Percentiles rank a stretch among this genome's conserved stretches.
These are phyloP conservation scores for Rhododendron vialii DNA, from an alignment of 148 eudicot species.

Conservation along the genomic window DNA sequence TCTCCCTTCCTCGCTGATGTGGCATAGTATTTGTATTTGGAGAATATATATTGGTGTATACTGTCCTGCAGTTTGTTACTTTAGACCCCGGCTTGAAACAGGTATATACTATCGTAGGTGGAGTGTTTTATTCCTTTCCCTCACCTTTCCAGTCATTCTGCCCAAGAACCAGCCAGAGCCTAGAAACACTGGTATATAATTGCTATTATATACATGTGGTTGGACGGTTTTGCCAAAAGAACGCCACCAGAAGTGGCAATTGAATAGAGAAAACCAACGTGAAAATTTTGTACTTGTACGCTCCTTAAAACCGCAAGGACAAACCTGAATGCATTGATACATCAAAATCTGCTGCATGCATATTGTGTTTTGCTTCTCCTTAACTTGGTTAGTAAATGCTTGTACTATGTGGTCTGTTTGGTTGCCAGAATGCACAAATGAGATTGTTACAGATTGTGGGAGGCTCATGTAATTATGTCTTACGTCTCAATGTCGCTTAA, in stretches of 20 bases:
- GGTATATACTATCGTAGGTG: not conserved
- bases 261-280: not conserved
- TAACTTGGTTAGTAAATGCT: not conserved
- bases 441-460: not conserved
- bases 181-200: not conserved
- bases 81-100: not conserved
- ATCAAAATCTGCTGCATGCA: not conserved
- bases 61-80: not conserved
- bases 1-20: not conserved
- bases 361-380: not conserved
- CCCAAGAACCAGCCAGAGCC: not conserved
- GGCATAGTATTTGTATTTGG: not conserved
- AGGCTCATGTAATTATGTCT: not conserved
- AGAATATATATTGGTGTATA: not conserved
- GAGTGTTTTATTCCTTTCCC: not conserved
- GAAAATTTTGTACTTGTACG: not conserved
- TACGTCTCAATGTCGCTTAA: not conserved
- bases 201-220: not conserved
- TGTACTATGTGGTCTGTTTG: not conserved
- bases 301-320: not conserved
- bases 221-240: not conserved
- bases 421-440: not conserved
- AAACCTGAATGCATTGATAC: not conserved
- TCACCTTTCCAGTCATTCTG: not conserved
- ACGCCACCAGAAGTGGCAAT: not conserved